These are phyloP conservation scores for Citrus trifoliata DNA, from an alignment of 345 rosid genomes.

Conservation along the genomic window DNA sequence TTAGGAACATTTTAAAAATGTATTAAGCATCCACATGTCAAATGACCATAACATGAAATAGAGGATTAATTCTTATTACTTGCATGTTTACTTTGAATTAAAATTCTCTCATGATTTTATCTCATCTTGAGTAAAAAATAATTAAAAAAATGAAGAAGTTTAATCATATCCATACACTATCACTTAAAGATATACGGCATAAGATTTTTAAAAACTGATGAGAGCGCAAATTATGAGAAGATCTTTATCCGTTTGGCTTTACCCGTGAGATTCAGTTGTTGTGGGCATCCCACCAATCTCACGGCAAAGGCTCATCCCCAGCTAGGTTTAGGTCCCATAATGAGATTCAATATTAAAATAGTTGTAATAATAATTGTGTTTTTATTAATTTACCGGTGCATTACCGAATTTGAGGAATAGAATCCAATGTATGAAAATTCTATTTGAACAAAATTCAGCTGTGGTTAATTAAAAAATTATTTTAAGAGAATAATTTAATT, in stretches of 20 bases:
- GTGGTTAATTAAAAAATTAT: not conserved
- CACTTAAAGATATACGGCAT: accelerated
- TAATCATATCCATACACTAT: too few relatives aligned
- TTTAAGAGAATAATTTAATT: not conserved
- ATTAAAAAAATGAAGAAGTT: accelerated
- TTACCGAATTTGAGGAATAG: too few relatives aligned
- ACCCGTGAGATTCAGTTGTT: not conserved
- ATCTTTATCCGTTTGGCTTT: not conserved
- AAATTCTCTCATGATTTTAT: too few relatives aligned
- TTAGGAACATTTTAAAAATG: too few relatives aligned
- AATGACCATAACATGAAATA: too few relatives aligned
- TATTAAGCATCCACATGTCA: too few relatives aligned
- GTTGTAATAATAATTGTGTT: too few relatives aligned
- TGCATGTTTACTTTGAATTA: too few relatives aligned
- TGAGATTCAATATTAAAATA: not conserved
- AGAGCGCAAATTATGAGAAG: accelerated
- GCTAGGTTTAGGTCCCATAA: not conserved
- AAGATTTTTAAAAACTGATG: accelerated
- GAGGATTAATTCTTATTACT: too few relatives aligned
- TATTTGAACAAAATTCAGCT: not conserved
- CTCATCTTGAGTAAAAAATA: too few relatives aligned
- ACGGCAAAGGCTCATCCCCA: not conserved
- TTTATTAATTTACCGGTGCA: too few relatives aligned
- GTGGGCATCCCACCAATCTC: not conserved
- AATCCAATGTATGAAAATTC: not conserved